These are phyloP conservation scores for Nitzschia sp. DNA, from an alignment of 108 stramenopile genomes.

Conservation along the genomic window DNA sequence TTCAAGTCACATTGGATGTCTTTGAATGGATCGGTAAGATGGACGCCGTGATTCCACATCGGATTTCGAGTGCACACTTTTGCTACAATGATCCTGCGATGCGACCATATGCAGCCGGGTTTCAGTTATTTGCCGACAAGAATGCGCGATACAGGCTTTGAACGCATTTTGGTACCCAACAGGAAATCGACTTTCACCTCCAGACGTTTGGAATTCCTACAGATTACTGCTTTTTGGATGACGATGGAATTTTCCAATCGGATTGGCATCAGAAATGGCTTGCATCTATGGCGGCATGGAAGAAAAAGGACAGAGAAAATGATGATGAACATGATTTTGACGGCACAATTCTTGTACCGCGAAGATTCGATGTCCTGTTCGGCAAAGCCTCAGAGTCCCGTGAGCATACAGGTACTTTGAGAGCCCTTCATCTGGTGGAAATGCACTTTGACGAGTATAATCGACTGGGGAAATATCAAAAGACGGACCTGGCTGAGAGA, in stretches of 20 bases:
- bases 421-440: slow-evolving; percentile 5
- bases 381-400: slow-evolving; percentile 10
- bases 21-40: neutral
- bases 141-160: slow-evolving; percentile 3
- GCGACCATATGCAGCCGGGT: neutral
- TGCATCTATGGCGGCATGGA: neutral
- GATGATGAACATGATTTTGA: neutral
- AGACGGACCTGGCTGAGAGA: slow-evolving; percentile 19
- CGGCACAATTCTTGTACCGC: neutral
- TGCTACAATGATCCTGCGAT: neutral
- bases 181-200: neutral
- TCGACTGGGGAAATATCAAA: neutral
- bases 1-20: neutral
- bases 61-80: neutral
- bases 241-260: neutral
- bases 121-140: neutral
- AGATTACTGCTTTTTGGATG: neutral
- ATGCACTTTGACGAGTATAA: slow-evolving; percentile 9
- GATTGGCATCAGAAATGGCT: slow-evolving; percentile 18
- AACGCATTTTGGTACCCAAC: slow-evolving; percentile 2
- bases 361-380: slow-evolving; percentile 36
- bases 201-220: slow-evolving; percentile 14
- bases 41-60: neutral
- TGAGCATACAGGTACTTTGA: slow-evolving; percentile 21
- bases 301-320: neutral